Base-by-base conservation (phyloP, 2,329 filamentous ascomycete genomes). In the Alternaria arborescens region DNA sequence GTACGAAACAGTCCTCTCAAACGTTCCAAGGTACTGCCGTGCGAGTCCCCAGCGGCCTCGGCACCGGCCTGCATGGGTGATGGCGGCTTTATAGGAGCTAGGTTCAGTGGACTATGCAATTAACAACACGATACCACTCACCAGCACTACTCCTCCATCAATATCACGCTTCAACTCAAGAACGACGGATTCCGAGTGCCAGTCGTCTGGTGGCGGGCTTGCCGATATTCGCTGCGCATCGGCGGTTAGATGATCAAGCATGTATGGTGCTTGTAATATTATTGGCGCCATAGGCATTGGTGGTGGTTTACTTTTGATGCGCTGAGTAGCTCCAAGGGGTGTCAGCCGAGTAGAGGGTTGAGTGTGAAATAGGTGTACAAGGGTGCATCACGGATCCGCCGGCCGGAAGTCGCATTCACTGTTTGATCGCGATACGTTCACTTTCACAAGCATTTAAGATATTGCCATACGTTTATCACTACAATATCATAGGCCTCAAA, bases 181-280 rank as follows among this genome's bases (percentile, higher is more conserved):
- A 26, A 67, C 38, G 11, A 38, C 11, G 5, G 24, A 12, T 1
- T 48, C 38, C 5, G 36, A 16, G 20, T 63, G 55, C 66, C 63
- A 71, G 10, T 48, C 52, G 28, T 71, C 64, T 10, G 65, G 66
- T n/a, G 63, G 66, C 8, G 72, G 51, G 18, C n/a, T 57, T 2
- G 58, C 62, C 1, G 66, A 68, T 2, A 71, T 52, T 1, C 55
- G 52, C 46, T 67, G 65, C 20, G 52, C 54, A 22, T 67, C 59
- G 7, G 16, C 43, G n/a, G 55, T 57, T 3, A 71, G 47, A 42
- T 68, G 64, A 18, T 55, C 44, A 6, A 72, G 66, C 66, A 71
- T 69, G 14, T 56, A 52, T 6, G 61, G 68, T 16, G 60, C 60
- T 11, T 30, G 24, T 44, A 65, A 26, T 24, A 32, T 41, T 4